Evolutionary conservation across 2,329 filamentous ascomycete genomes (phyloP), one percentile per base, ranked within the genome.

Genomic region (Pseudogymnoascus sp.): DNA sequence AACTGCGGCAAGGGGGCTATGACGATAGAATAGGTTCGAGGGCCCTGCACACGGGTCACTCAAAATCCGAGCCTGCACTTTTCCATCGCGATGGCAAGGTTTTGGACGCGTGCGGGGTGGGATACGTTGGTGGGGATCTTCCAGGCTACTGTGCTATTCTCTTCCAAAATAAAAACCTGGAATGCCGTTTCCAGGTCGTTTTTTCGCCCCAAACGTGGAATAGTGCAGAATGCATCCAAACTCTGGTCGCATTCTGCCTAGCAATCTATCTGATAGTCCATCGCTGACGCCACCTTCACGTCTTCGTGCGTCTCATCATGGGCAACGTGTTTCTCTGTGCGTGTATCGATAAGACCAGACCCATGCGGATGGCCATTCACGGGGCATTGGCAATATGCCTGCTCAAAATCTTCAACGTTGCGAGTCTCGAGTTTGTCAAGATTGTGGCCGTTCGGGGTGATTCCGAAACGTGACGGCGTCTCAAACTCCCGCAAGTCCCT

Each of bases 1-100:
- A 55, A 55, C 49, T 33, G 49, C 4, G 45, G 49, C 49, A 55
- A 55, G 49, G 49, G 43, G 49, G 49, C 16, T 55, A 55, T 55
- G 49, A 55, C 49, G 49, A 55, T 55, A 55, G 49, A 55, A 55
- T 55, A 33, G 28, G 49, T 55, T 55, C 49, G 28, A 55, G 49
- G 28, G 28, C n/a, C 49, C 49, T 55, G 49, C 49, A 55, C 49
- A 55, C 49, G 49, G 49, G 49, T 55, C 49, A 55, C 25, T 18
- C 28, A 21, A 55, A 55, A 55, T 55, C 49, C 49, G 49, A 55
- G 28, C 49, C 25, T 55, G n/a, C 25, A 9, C n/a, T 18, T 55
- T 55, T 18, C 25, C n/a, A 55, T 55, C 49, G 9, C 49, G 28
- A 18, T 33, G 16, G 49, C 49, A 55, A 33, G 49, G 49, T 33